Conservation (phyloP, 2,329 filamentous ascomycete genomes). For the Alternaria incomplexa region DNA sequence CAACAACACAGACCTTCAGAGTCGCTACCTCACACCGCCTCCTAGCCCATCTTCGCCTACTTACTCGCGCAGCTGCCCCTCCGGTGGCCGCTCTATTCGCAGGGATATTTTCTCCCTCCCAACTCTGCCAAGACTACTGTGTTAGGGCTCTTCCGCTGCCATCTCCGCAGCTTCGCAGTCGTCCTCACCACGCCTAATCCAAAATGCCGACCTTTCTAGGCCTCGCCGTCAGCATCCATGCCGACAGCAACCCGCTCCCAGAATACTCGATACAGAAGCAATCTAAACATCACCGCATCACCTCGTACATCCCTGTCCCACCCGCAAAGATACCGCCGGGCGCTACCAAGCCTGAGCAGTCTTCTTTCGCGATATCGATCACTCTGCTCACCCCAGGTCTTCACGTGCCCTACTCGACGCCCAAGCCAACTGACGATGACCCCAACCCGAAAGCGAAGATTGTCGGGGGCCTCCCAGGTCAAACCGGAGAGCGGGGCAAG, state of each 20-base stretch:
- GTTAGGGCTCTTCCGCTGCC: constrained; percentile 14
- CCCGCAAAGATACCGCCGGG: constrained; percentile 76
- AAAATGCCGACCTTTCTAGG: constrained; percentile 93
- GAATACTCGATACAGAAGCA: constrained; percentile 97
- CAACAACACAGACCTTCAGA: constrained; percentile 17
- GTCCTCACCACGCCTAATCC: constrained; percentile 10
- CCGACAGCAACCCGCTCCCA: constrained; percentile 76
- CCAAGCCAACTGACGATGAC: constrained; percentile 76
- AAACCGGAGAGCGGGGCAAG: constrained; percentile 58
- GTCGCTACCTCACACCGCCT: constrained; percentile 20
- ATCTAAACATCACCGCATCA: constrained; percentile 88
- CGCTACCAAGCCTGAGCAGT: constrained; percentile 80
- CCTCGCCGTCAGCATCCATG: constrained; percentile 96
- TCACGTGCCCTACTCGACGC: constrained; percentile 89
- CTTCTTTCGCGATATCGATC: constrained; percentile 97
- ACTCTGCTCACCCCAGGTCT: constrained; percentile 89
- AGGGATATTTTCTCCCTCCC: constrained; percentile 11
- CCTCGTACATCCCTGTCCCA: constrained; percentile 95
- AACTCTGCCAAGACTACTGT: constrained; percentile 26
- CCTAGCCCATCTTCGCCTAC: constrained; percentile 14
- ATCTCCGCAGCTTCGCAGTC: constrained; percentile 13
- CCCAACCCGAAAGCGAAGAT: constrained; percentile 82
- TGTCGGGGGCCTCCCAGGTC: constrained; percentile 72
- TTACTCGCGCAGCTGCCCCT: constrained; percentile 16
- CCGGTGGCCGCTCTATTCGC: constrained; percentile 12